Conservation (phyloP, 805 yeast species). For the Ogataea pilisensis region DNA sequence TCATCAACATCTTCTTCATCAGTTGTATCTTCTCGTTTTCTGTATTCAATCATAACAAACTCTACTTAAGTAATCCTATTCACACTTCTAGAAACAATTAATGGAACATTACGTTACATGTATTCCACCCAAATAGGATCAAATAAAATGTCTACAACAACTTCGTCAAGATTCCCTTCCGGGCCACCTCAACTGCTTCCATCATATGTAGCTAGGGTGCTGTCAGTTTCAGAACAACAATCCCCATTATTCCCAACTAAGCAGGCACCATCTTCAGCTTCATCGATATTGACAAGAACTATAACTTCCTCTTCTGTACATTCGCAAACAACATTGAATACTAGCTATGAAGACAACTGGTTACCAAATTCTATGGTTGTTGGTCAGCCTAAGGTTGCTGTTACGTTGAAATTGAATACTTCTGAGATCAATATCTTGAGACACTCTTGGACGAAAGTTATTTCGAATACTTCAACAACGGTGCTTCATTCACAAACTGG, state of each 20-base stretch:
- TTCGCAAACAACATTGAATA: conserved; percentile 24
- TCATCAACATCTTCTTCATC: too few relatives aligned
- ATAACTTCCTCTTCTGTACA: conserved; percentile 25
- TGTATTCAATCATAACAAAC: too few relatives aligned
- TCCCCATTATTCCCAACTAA: background rate
- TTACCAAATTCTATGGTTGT: conserved; percentile 30
- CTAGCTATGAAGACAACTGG: conserved; percentile 31
- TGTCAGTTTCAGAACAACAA: background rate
- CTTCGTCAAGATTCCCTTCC: conserved; percentile 1
- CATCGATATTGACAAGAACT: conserved; percentile 20
- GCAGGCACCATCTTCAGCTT: conserved; percentile 1
- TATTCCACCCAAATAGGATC: too few relatives aligned
- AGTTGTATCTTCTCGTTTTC: too few relatives aligned
- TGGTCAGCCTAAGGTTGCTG: conserved; percentile 20
- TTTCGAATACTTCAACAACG: conserved; percentile 13
- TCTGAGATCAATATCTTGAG: conserved; percentile 42
- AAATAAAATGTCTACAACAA: background rate
- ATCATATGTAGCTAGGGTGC: background rate
- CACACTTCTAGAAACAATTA: too few relatives aligned
- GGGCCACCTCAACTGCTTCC: background rate
- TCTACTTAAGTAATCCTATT: too few relatives aligned
- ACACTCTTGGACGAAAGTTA: conserved; percentile 43
- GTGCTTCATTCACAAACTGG: background rate
- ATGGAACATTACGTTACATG: too few relatives aligned
- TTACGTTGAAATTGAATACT: conserved; percentile 24